phyloP scores from a whole-genome alignment of 1,139 yeast genomes.

The Blastobotrys ciferrii region DNA sequence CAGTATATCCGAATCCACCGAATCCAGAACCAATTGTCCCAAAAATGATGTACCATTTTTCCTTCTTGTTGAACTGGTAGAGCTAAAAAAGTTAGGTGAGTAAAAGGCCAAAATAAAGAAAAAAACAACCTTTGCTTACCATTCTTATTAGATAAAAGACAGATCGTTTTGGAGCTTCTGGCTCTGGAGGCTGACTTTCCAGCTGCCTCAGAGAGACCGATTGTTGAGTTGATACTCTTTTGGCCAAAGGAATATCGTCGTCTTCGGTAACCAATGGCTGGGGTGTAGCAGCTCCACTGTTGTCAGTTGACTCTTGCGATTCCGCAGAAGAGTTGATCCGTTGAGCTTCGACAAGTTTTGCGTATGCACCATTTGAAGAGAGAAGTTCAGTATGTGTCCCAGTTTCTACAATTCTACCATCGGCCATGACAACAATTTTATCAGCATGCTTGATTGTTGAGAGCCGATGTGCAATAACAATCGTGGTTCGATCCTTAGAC shows the following conservation, averaged over 20 bases:
- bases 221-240: conserved; percentile 14
- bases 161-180: conserved; percentile 14
- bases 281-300: conserved; percentile 12
- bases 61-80: conserved; percentile 29
- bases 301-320: conserved; percentile 7
- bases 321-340: conserved; percentile 5
- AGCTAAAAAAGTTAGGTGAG: conserved; percentile 16
- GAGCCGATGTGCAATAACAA: conserved; percentile 77
- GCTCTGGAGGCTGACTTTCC: conserved; percentile 6
- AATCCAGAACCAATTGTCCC: conserved; percentile 36
- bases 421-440: conserved; percentile 44
- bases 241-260: conserved; percentile 8
- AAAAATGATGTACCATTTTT: conserved; percentile 30
- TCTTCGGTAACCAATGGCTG: conserved; percentile 7
- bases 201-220: conserved; percentile 15
- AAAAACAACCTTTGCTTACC: conserved; percentile 18
- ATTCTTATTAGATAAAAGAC: conserved; percentile 22
- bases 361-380: conserved; percentile 34
- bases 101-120: background rate
- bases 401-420: conserved; percentile 42
- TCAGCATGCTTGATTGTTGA: conserved; percentile 62
- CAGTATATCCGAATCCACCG: conserved; percentile 43
- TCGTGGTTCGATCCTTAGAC: conserved; percentile 66
- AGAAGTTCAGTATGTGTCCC: conserved; percentile 44
- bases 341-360: conserved; percentile 20